These are phyloP conservation scores for Eucalyptus pumila DNA, from an alignment of 345 rosid genomes.

Conservation along the genomic window DNA sequence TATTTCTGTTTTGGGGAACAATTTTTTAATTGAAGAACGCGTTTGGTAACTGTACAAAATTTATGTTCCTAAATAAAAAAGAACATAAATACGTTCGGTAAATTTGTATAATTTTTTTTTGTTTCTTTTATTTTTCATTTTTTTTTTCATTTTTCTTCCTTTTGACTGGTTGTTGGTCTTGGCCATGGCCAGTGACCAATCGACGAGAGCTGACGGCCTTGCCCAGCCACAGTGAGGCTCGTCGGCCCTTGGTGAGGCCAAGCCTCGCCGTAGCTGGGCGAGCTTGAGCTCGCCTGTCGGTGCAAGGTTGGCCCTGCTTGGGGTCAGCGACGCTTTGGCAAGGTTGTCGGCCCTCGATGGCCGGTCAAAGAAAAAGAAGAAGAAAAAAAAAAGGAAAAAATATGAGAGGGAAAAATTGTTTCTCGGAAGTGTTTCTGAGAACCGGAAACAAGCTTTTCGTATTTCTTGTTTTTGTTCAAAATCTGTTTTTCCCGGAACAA, in stretches of 20 bases:
- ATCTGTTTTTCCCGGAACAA: rapidly evolving
- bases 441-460: too few species aligned
- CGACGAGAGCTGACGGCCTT: rapidly evolving
- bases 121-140: rapidly evolving
- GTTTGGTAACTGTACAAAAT: too few species aligned
- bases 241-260: rapidly evolving
- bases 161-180: rapidly evolving
- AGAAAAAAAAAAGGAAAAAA: rapidly evolving
- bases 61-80: rapidly evolving
- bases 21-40: rapidly evolving
- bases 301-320: rapidly evolving
- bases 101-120: too few species aligned
- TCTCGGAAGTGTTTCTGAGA: rapidly evolving
- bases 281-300: rapidly evolving
- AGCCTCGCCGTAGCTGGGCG: too few species aligned
- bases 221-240: rapidly evolving
- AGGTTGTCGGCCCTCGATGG: too few species aligned
- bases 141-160: too few species aligned
- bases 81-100: rapidly evolving
- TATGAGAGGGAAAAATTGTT: too few species aligned
- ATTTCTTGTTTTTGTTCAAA: rapidly evolving
- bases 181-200: rapidly evolving
- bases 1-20: rapidly evolving
- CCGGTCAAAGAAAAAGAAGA: too few species aligned
- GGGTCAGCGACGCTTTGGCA: rapidly evolving